Conservation (phyloP, 2,329 filamentous ascomycete species). For the Cyphellophora attinorum region DNA sequence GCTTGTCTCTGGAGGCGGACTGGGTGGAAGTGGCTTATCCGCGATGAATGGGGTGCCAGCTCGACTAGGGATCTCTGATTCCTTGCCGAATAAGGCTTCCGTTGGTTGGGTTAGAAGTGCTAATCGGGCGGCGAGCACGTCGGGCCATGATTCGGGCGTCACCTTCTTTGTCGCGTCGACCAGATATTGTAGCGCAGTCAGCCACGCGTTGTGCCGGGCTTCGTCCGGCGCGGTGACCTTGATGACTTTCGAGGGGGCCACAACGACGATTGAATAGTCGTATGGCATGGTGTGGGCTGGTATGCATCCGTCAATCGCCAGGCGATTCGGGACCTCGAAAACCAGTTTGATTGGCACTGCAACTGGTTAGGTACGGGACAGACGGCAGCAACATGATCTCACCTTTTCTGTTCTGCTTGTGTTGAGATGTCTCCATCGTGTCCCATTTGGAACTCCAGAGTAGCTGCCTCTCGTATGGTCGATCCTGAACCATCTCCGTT, state of each 20-base stretch:
- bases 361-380: background rate
- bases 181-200: conserved; percentile 2
- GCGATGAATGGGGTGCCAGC: background rate
- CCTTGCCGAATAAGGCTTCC: background rate
- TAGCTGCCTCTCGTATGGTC: conserved; percentile 1
- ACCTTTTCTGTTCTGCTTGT: conserved; percentile 2
- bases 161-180: conserved; percentile 1
- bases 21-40: conserved; percentile 1
- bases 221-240: conserved; percentile 2
- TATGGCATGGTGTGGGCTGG: background rate
- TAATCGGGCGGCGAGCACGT: conserved; percentile 1
- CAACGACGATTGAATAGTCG: conserved; percentile 1
- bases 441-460: conserved; percentile 2
- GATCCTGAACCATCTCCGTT: conserved; percentile 2
- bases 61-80: background rate
- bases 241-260: conserved; percentile 1
- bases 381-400: background rate
- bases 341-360: conserved; percentile 2
- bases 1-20: background rate
- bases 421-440: background rate
- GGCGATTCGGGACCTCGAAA: conserved; percentile 1
- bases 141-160: background rate
- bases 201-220: background rate
- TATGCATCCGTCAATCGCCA: conserved; percentile 1
- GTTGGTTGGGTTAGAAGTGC: background rate